Evolutionary conservation across 1,139 yeast species (phyloP).

Genomic region (Blastobotrys buckinghamii): DNA sequence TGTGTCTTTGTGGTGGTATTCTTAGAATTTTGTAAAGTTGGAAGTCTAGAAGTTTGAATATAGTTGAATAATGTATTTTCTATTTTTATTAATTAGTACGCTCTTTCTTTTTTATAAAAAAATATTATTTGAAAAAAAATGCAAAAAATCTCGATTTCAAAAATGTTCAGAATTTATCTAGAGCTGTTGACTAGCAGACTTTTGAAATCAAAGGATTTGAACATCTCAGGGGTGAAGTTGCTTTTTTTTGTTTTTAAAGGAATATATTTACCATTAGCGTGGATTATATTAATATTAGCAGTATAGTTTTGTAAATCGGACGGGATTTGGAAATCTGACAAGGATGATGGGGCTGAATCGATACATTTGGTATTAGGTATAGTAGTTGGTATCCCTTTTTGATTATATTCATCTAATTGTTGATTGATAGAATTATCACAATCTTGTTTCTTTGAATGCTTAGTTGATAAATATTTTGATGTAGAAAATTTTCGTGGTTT

Average conservation of each 20-base stretch:
- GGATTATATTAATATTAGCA: not conserved
- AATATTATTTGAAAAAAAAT: too few relatives aligned
- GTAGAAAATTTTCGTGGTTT: too few relatives aligned
- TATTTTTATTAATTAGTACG: not conserved
- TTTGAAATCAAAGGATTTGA: too few relatives aligned
- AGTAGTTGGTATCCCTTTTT: not conserved
- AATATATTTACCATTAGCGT: not conserved
- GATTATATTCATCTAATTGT: not conserved
- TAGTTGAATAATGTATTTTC: not conserved
- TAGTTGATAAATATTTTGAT: not conserved
- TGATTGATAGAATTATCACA: not conserved
- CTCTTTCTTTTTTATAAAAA: too few relatives aligned
- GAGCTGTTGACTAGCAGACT: too few relatives aligned
- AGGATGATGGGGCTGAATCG: constrained; percentile 8
- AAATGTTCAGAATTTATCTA: too few relatives aligned
- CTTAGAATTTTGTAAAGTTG: not conserved
- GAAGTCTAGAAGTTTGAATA: not conserved
- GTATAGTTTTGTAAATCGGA: not conserved
- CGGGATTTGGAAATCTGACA: constrained; percentile 7
- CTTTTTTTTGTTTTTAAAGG: too few relatives aligned
- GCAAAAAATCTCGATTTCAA: too few relatives aligned
- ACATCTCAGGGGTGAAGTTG: too few relatives aligned
- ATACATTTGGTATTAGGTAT: not conserved
- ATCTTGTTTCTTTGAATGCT: not conserved
- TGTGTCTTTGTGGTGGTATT: not conserved